Evolutionary conservation across 495 filamentous ascomycete species (phyloP), one percentile per base, ranked within the genome.

Genomic region (Penicillium bialowiezense): DNA sequence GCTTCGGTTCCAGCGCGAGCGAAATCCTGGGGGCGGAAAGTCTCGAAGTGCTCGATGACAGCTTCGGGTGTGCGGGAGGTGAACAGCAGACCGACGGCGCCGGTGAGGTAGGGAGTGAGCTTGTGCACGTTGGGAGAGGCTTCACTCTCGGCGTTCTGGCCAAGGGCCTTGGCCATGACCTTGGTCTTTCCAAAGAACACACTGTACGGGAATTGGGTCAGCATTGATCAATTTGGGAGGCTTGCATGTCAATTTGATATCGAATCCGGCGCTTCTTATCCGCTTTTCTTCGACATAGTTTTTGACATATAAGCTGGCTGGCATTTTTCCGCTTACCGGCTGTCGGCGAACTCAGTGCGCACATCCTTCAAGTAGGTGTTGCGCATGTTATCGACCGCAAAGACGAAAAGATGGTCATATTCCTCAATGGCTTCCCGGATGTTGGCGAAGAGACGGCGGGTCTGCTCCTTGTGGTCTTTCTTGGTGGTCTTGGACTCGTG

Each of bases 131-230:
- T 84, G 37, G 84, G 78, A 55, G 87, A 85, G 69, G 88, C 82
- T 69, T 90, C 88, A 58, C 83, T 82, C 60, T 89, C 88, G 55
- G 82, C 73, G 48, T 71, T 83, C 35, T 75, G 73, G 56, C 91
- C 92, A 9, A 98, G 85, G 42, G 93, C 90, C 71, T 89, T 86
- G 49, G 89, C 86, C 87, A 96, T 97, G 61, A 97, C 91, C 74
- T 97, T 97, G 38, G 92, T 97, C 70, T 97, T 97, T 68, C 93
- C 93, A 69, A 97, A 97, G 82, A 97, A 97, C 64, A 98, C 66
- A 51, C 92, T 91, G 48, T 23, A 44, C 44, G 15, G n/a, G 29
- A 17, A 15, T 39, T 8, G 26, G 43, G 21, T 40, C 29, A 36
- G 4, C 17, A 38, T 13, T 28, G 18, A 10, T 37, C 37, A 17